Evolutionary conservation across 2,329 filamentous ascomycete species (phyloP).

Genomic region (Fusarium burgessii): DNA sequence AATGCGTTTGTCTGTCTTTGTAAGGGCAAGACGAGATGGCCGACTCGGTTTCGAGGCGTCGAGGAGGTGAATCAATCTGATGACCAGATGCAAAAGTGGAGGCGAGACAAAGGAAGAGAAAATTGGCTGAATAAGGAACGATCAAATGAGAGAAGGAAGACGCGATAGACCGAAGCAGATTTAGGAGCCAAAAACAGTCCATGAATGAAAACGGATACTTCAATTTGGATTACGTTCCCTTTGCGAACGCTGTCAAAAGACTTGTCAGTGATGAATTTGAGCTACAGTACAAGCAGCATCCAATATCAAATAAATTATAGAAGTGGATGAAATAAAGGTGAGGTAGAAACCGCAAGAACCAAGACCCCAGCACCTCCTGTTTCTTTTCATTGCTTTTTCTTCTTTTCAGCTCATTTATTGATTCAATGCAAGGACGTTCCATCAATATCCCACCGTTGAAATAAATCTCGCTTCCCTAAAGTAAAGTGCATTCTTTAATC

Average conservation of each 20-base stretch:
- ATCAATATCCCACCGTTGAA: conserved; percentile 3
- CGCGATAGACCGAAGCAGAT: neutral
- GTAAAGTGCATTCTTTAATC: neutral
- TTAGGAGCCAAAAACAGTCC: conserved; percentile 15
- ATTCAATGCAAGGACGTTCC: conserved; percentile 6
- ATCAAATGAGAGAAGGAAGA: conserved; percentile 9
- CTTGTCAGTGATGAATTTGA: conserved; percentile 5
- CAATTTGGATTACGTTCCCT: neutral
- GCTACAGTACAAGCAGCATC: neutral
- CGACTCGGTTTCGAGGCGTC: conserved; percentile 16
- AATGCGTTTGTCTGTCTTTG: conserved; percentile 31
- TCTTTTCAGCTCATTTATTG: neutral
- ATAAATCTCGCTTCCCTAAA: neutral
- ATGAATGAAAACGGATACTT: neutral
- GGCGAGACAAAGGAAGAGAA: conserved; percentile 14
- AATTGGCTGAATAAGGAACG: conserved; percentile 6
- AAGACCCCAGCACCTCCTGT: neutral
- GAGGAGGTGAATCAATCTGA: conserved; percentile 22
- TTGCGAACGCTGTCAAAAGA: conserved; percentile 1
- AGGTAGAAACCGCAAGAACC: neutral
- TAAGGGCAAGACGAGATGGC: conserved; percentile 4
- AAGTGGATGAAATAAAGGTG: neutral
- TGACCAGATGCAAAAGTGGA: conserved; percentile 24
- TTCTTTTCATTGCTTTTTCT: neutral
- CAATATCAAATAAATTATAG: neutral